Conservation (phyloP, 805 yeast species). For the Spathaspora hagerdaliae region DNA sequence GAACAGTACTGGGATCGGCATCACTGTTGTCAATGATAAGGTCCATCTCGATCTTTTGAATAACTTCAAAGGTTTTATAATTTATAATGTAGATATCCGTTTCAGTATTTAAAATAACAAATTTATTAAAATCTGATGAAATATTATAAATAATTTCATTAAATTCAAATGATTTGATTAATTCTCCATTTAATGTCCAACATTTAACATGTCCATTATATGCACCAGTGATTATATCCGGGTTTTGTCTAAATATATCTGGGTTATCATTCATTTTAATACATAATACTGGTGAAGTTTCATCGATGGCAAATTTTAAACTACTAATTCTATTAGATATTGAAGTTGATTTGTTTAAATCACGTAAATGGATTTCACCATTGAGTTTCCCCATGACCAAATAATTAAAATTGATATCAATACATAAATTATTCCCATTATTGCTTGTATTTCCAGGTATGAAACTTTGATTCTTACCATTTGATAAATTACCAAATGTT, state of each 20-base stretch:
- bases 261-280: conserved; percentile 14
- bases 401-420: conserved; percentile 28
- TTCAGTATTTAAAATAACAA: conserved; percentile 17
- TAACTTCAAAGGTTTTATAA: conserved; percentile 8
- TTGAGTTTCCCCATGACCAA: conserved; percentile 22
- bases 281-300: conserved; percentile 12
- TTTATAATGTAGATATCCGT: conserved; percentile 15
- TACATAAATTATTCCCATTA: conserved; percentile 5
- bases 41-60: conserved; percentile 12
- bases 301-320: conserved; percentile 8
- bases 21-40: conserved; percentile 9
- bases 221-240: conserved; percentile 25
- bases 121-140: conserved; percentile 23
- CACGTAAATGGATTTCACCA: conserved; percentile 30
- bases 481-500: conserved; percentile 25
- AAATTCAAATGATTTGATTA: conserved; percentile 8
- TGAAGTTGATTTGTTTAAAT: conserved; percentile 28
- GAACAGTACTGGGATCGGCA: not conserved
- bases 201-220: conserved; percentile 17
- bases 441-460: conserved; percentile 27
- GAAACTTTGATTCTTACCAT: conserved; percentile 35
- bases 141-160: conserved; percentile 13
- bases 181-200: conserved; percentile 23
- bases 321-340: conserved; percentile 20
- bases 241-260: conserved; percentile 17